A percentile compares a stretch with the other conserved stretches of the same genome.
phyloP scores from a whole-genome alignment of 805 yeast genomes.

The Kregervanrija fluxuum region DNA sequence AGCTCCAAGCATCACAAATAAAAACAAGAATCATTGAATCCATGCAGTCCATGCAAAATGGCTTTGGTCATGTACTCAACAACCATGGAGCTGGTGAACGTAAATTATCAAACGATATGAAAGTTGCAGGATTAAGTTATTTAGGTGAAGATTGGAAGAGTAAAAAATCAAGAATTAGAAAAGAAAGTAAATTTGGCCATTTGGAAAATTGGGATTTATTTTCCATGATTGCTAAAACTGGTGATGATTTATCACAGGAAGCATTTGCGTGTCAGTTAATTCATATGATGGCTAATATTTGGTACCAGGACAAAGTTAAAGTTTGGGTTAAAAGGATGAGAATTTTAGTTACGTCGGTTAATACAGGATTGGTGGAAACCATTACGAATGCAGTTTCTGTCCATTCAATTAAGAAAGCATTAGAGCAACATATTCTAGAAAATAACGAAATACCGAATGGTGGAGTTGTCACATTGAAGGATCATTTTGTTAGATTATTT shows the following conservation, averaged over 20 bases:
- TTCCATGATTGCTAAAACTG: constrained; percentile 94
- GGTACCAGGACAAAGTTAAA: constrained; percentile 62
- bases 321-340: constrained; percentile 95
- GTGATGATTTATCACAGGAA: constrained; percentile 92
- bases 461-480: constrained; percentile 61
- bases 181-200: constrained; percentile 76
- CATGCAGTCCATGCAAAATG: constrained; percentile 71
- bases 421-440: constrained; percentile 66
- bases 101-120: constrained; percentile 85
- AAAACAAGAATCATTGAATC: constrained; percentile 61
- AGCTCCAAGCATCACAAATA: constrained; percentile 58
- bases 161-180: constrained; percentile 73
- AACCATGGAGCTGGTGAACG: constrained; percentile 82
- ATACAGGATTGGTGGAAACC: constrained; percentile 90
- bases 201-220: constrained; percentile 89
- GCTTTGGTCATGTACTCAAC: constrained; percentile 43
- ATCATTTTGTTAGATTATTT: constrained; percentile 71
- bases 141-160: constrained; percentile 91
- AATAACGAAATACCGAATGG: constrained; percentile 67
- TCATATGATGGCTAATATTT: constrained; percentile 75
- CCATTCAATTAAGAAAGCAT: constrained; percentile 89
- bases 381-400: constrained; percentile 90
- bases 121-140: constrained; percentile 67
- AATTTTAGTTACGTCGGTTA: constrained; percentile 83
- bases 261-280: constrained; percentile 96